Evolutionary conservation across 108 stramenopile species (phyloP).

Genomic region (Cyclostephanos tholiformis): DNA sequence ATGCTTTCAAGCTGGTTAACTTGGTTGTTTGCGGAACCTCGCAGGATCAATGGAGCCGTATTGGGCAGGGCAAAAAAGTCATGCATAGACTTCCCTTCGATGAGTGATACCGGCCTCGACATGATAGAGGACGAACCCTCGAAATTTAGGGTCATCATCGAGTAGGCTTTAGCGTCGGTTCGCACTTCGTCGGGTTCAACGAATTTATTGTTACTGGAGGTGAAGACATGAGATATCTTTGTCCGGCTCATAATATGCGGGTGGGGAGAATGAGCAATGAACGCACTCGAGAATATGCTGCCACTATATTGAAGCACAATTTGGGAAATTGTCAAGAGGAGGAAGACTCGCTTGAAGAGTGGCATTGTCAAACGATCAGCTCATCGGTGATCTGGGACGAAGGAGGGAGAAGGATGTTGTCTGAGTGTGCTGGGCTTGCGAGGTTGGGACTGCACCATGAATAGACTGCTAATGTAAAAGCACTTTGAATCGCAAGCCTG

Average conservation of each 20-base stretch:
- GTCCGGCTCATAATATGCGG: background rate
- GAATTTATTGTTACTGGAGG: background rate
- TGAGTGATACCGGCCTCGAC: constrained; percentile 1
- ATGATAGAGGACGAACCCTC: constrained; percentile 5
- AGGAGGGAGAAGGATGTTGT: too few species aligned
- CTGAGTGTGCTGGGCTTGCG: too few species aligned
- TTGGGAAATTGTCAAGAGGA: background rate
- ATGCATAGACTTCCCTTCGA: constrained; percentile 13
- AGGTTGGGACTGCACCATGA: too few species aligned
- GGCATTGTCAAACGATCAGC: background rate
- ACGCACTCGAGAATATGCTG: background rate
- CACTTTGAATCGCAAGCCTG: too few species aligned
- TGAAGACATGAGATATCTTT: background rate
- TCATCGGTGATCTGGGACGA: background rate
- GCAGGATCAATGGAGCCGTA: constrained; percentile 31
- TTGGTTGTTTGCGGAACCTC: constrained; percentile 43
- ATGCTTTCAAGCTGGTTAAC: constrained; percentile 31
- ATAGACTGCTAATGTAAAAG: too few species aligned
- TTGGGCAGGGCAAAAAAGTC: constrained; percentile 43
- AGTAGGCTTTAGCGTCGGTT: background rate
- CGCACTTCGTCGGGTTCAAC: background rate
- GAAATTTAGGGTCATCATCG: constrained; percentile 20
- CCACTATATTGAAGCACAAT: background rate
- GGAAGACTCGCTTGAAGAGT: background rate
- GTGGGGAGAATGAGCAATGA: background rate